These are phyloP conservation scores for Kurtzmaniella quercitrusa DNA, from an alignment of 1,139 yeast genomes.

Conservation along the genomic window DNA sequence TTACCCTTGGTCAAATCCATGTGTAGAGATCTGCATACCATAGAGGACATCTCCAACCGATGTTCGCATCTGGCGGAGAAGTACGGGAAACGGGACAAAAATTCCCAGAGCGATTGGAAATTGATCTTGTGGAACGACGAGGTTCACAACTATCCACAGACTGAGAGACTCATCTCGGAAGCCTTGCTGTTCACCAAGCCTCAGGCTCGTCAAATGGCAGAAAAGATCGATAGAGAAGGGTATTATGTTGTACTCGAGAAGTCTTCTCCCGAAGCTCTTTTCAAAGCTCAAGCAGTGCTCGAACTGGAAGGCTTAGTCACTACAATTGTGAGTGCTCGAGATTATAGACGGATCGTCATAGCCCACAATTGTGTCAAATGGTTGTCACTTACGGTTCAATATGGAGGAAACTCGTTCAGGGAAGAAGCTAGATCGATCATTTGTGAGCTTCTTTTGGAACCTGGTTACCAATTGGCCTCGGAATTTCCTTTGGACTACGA, in stretches of 20 bases:
- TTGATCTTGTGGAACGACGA: constrained; percentile 74
- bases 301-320: constrained; percentile 54
- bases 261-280: constrained; percentile 15
- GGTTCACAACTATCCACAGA: constrained; percentile 52
- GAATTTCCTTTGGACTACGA: constrained; percentile 21
- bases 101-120: constrained; percentile 30
- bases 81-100: constrained; percentile 21
- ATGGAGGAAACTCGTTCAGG: constrained; percentile 20
- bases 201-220: constrained; percentile 30
- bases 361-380: constrained; percentile 44
- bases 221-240: constrained; percentile 31
- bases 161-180: constrained; percentile 36
- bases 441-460: constrained; percentile 27
- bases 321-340: constrained; percentile 45
- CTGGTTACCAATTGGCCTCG: constrained; percentile 22
- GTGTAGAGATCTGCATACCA: constrained; percentile 14
- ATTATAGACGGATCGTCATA: constrained; percentile 45
- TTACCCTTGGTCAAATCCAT: constrained; percentile 25
- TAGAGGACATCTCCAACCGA: constrained; percentile 1
- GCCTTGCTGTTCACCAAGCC: constrained; percentile 24
- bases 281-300: constrained; percentile 26
- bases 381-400: constrained; percentile 40
- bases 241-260: constrained; percentile 23
- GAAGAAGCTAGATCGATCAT: constrained; percentile 19
- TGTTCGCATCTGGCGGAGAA: background rate